Conservation (phyloP, 331 rosid genomes). For the Stylosanthes scabra region DNA sequence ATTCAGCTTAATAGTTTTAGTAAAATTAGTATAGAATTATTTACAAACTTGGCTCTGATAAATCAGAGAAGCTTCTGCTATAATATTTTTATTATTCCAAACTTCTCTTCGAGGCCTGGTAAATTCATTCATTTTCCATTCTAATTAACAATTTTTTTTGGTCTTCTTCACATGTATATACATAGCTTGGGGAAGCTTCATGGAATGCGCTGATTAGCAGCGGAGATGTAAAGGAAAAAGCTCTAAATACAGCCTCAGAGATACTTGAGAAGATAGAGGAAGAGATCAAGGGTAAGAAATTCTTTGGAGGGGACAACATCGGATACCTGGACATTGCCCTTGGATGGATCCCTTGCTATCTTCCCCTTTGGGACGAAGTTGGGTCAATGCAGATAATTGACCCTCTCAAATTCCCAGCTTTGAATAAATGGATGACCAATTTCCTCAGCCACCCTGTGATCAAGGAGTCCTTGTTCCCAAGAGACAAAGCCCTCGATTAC, state of each 20-base stretch:
- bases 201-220: constrained; percentile 10
- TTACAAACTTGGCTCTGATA: constrained; percentile 68
- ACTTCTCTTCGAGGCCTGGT: too few species aligned
- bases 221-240: constrained; percentile 39
- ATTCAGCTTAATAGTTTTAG: too few species aligned
- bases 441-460: constrained; percentile 43
- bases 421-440: constrained; percentile 35
- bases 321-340: constrained; percentile 49
- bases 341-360: constrained; percentile 48
- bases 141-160: too few species aligned
- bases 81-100: too few species aligned
- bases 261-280: constrained; percentile 40
- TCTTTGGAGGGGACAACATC: constrained; percentile 46
- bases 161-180: too few species aligned
- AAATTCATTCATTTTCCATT: too few species aligned
- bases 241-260: constrained; percentile 31
- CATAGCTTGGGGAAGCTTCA: neutral
- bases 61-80: neutral
- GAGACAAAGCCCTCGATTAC: constrained; percentile 40
- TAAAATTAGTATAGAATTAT: too few species aligned
- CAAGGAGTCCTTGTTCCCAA: constrained; percentile 41
- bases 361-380: constrained; percentile 51
- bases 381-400: constrained; percentile 39
- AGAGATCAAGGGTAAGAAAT: constrained; percentile 41
- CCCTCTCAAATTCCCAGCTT: constrained; percentile 32